These are phyloP conservation scores for Hordeum pubiflorum DNA, from an alignment of 202 grass and related monocot species.

Conservation along the genomic window DNA sequence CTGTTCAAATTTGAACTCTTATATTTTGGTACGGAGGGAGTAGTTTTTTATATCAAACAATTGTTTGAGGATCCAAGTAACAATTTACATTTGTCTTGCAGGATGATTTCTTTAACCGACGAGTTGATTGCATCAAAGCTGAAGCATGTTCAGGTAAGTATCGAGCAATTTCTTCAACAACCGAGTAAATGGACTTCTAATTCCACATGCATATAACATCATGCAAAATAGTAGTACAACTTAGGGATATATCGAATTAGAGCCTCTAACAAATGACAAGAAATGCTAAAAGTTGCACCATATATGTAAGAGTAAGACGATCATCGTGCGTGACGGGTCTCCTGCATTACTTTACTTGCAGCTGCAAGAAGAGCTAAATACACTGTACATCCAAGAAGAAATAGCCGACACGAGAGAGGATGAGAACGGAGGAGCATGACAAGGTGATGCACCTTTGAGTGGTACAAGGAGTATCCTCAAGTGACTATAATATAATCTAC, in stretches of 20 bases:
- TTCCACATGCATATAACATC: neutral
- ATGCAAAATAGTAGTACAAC: neutral
- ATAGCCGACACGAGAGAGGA: conserved; percentile 38
- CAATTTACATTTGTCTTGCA: conserved; percentile 38
- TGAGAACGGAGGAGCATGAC: conserved; percentile 49
- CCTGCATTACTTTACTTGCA: conserved; percentile 30
- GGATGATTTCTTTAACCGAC: conserved; percentile 77
- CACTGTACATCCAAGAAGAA: conserved; percentile 68
- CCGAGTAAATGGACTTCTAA: neutral
- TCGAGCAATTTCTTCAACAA: neutral
- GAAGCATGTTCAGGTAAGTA: conserved; percentile 67
- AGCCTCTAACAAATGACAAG: neutral
- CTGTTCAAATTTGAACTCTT: no score
- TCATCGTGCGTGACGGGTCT: neutral
- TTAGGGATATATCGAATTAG: neutral
- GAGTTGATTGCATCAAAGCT: conserved; percentile 71
- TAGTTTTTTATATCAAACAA: neutral
- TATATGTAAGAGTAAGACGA: neutral
- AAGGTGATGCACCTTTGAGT: neutral
- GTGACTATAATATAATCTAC: conserved; percentile 3
- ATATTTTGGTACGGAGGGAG: no score
- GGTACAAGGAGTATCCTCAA: conserved; percentile 20
- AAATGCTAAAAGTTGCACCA: neutral
- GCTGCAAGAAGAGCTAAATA: conserved; percentile 85
- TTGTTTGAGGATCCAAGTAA: neutral